These are phyloP conservation scores for Penicillium diatomitis DNA, from an alignment of 495 filamentous ascomycete species.

Conservation along the genomic window DNA sequence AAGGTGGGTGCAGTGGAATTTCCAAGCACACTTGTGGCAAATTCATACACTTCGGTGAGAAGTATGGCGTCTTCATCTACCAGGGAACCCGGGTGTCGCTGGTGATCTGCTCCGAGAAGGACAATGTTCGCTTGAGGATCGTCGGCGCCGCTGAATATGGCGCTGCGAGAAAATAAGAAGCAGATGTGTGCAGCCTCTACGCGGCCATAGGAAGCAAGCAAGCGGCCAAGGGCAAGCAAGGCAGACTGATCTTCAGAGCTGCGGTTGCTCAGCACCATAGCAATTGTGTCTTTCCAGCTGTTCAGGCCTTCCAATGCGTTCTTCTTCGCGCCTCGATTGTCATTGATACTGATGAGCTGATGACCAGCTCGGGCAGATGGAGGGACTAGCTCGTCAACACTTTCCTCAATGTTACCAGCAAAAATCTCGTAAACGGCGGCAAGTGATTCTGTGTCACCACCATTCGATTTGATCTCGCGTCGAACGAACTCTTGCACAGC, in stretches of 20 bases:
- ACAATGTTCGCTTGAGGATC: slow-evolving; percentile 71
- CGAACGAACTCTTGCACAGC: slow-evolving; percentile 90
- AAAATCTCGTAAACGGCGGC: slow-evolving; percentile 89
- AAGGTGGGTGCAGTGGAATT: slow-evolving; percentile 47
- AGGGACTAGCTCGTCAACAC: slow-evolving; percentile 93
- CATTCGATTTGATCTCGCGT: slow-evolving; percentile 74
- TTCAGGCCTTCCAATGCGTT: slow-evolving; percentile 78
- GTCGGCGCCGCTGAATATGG: slow-evolving; percentile 72
- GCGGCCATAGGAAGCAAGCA: slow-evolving; percentile 80
- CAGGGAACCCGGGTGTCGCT: slow-evolving; percentile 52
- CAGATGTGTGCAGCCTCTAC: slow-evolving; percentile 89
- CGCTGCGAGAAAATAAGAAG: slow-evolving; percentile 51
- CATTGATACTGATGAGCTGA: slow-evolving; percentile 70
- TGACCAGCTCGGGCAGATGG: slow-evolving; percentile 85
- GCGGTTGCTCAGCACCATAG: slow-evolving; percentile 77
- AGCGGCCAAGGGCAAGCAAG: slow-evolving; percentile 67
- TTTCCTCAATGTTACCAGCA: slow-evolving; percentile 88
- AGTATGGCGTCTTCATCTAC: slow-evolving; percentile 76
- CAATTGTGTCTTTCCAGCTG: slow-evolving; percentile 86
- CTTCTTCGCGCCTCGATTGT: slow-evolving; percentile 51
- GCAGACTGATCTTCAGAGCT: slow-evolving; percentile 68
- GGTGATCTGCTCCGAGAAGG: slow-evolving; percentile 76
- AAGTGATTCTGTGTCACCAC: slow-evolving; percentile 70
- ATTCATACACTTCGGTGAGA: slow-evolving; percentile 90
- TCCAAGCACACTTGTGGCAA: slow-evolving; percentile 59